These are phyloP conservation scores for Penicillium sp. DNA, from an alignment of 2,329 filamentous ascomycete species.

Conservation along the genomic window DNA sequence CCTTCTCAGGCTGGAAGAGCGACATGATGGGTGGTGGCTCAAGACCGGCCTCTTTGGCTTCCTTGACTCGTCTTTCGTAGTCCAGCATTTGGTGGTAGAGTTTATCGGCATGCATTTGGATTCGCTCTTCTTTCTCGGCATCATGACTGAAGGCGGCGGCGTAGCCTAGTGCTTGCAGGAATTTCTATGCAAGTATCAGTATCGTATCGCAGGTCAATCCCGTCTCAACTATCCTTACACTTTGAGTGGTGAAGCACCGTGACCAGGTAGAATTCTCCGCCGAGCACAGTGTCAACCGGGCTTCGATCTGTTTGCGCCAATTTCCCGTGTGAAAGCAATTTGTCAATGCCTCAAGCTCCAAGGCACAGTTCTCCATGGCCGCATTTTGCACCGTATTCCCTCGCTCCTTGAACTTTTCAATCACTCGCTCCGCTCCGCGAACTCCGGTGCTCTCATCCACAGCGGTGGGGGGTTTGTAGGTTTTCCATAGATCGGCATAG, in stretches of 20 bases:
- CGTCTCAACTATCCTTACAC: conserved; percentile 46
- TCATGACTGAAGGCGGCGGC: conserved; percentile 61
- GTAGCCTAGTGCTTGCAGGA: conserved; percentile 86
- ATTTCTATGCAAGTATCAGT: conserved; percentile 52
- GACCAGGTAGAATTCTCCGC: conserved; percentile 72
- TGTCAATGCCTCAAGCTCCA: conserved; percentile 77
- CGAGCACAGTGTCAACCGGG: conserved; percentile 68
- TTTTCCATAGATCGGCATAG: conserved; percentile 87
- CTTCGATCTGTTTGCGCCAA: conserved; percentile 52
- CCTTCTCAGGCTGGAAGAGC: conserved; percentile 39
- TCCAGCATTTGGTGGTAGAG: conserved; percentile 81
- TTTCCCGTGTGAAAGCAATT: conserved; percentile 72
- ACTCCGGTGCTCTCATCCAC: conserved; percentile 62
- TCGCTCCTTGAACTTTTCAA: conserved; percentile 78
- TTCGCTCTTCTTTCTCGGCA: conserved; percentile 68
- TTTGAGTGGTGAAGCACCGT: conserved; percentile 83
- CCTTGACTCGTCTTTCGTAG: conserved; percentile 69
- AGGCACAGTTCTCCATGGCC: conserved; percentile 86
- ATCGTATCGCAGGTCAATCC: not conserved
- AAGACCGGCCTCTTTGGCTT: conserved; percentile 43
- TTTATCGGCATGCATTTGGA: conserved; percentile 92
- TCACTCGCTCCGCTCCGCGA: conserved; percentile 74
- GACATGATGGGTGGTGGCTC: conserved; percentile 42
- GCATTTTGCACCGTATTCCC: conserved; percentile 70
- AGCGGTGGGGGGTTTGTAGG: conserved; percentile 67